phyloP scores from a whole-genome alignment of 257 asterid genomes.

The Nicotiana sylvestris region DNA sequence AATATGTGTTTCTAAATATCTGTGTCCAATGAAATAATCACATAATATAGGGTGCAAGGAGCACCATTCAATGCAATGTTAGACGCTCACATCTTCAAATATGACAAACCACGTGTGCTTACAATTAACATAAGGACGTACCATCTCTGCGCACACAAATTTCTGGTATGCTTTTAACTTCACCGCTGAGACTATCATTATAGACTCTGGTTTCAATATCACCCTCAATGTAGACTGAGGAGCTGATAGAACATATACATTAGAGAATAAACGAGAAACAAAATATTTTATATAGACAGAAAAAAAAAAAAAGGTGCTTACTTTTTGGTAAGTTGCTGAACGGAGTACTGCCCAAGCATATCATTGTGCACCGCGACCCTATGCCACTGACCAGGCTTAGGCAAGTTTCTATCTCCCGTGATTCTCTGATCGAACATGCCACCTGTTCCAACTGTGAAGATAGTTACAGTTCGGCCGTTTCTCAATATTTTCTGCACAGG shows the following conservation, averaged over 20 bases:
- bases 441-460: constrained; percentile 92
- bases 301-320: constrained; percentile 21
- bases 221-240: constrained; percentile 94
- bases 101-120: background rate
- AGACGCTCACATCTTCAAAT: background rate
- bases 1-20: background rate
- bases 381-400: constrained; percentile 97
- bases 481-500: constrained; percentile 94
- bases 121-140: constrained; percentile 23
- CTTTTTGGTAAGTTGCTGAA: constrained; percentile 84
- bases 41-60: background rate
- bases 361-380: constrained; percentile 92
- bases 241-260: constrained; percentile 51
- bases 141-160: constrained; percentile 94
- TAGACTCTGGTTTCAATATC: constrained; percentile 96
- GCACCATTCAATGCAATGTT: background rate
- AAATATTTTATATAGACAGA: background rate
- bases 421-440: constrained; percentile 92
- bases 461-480: constrained; percentile 76
- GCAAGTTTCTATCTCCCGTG: constrained; percentile 44
- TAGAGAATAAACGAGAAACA: constrained; percentile 22
- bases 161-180: constrained; percentile 88
- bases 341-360: constrained; percentile 77
- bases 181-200: constrained; percentile 89
- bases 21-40: background rate